Conservation (phyloP, 2,329 filamentous ascomycete genomes). For the Ampelomyces quisqualis region DNA sequence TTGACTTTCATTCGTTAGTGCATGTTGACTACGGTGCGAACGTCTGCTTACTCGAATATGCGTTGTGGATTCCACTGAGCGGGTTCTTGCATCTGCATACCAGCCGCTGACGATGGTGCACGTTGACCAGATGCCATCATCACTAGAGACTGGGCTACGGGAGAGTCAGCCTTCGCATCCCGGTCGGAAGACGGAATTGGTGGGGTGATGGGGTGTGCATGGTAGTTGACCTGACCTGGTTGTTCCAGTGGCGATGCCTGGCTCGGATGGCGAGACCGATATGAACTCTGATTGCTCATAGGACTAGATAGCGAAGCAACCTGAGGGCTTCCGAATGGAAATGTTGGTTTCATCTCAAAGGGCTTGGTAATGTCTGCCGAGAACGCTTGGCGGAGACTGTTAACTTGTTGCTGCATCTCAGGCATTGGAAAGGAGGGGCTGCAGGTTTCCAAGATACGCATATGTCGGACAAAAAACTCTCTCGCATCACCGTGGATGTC, state of each 20-base stretch:
- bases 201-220: conserved; percentile 71
- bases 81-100: conserved; percentile 63
- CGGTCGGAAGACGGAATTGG: conserved; percentile 72
- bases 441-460: conserved; percentile 88
- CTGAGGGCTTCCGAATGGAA: conserved; percentile 81
- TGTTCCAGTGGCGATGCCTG: conserved; percentile 53
- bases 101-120: conserved; percentile 51
- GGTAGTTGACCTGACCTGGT: conserved; percentile 64
- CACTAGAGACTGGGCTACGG: conserved; percentile 68
- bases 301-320: conserved; percentile 63
- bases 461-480: conserved; percentile 88
- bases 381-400: conserved; percentile 85
- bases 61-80: conserved; percentile 79
- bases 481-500: conserved; percentile 81
- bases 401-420: conserved; percentile 86
- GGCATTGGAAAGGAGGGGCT: conserved; percentile 82
- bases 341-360: conserved; percentile 84
- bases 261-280: conserved; percentile 53
- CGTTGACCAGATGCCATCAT: conserved; percentile 65
- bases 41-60: conserved; percentile 78
- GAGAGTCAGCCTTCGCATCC: conserved; percentile 76
- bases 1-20: conserved; percentile 60
- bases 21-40: background rate
- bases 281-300: conserved; percentile 53
- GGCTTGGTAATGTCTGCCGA: conserved; percentile 81